A percentile compares a stretch with the other conserved stretches of the same genome.
Evolutionary conservation across 148 eudicot species (phyloP).

Genomic region (Vaccinium vitisidaea): DNA sequence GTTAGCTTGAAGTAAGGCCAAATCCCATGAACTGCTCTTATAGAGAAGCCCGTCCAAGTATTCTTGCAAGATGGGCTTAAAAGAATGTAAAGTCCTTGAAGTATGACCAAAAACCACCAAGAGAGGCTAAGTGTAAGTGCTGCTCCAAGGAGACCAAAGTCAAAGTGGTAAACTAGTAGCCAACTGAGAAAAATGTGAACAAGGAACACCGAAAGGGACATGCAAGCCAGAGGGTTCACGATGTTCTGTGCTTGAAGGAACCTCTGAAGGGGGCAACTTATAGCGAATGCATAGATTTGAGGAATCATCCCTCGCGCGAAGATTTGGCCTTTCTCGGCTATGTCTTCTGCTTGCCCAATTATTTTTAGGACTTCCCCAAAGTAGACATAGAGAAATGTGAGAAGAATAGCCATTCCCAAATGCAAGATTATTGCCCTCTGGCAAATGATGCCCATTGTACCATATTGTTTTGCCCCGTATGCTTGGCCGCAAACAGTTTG

Average conservation of each 20-base stretch:
- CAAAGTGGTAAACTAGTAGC: conserved; percentile 42
- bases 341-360: conserved; percentile 46
- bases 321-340: conserved; percentile 45
- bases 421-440: conserved; percentile 56
- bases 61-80: conserved; percentile 44
- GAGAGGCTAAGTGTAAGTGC: conserved; percentile 51
- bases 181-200: conserved; percentile 43
- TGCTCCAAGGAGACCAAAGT: conserved; percentile 49
- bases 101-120: conserved; percentile 53
- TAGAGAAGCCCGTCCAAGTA: conserved; percentile 54
- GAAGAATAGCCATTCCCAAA: conserved; percentile 39
- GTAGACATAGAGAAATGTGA: conserved; percentile 47
- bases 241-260: conserved; percentile 62
- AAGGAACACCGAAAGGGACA: conserved; percentile 44
- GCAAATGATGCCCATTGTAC: conserved; percentile 55
- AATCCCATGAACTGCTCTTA: conserved; percentile 26
- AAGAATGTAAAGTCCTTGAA: conserved; percentile 39
- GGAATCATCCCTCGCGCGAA: conserved; percentile 49
- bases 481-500: conserved; percentile 70
- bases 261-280: conserved; percentile 50
- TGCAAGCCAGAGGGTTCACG: conserved; percentile 60
- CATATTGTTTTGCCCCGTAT: conserved; percentile 47
- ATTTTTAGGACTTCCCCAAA: conserved; percentile 28
- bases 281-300: conserved; percentile 54
- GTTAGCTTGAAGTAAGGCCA: conserved; percentile 56